Evolutionary conservation across 352 stramenopile species (phyloP).

Genomic region (Plasmopara muralis): DNA sequence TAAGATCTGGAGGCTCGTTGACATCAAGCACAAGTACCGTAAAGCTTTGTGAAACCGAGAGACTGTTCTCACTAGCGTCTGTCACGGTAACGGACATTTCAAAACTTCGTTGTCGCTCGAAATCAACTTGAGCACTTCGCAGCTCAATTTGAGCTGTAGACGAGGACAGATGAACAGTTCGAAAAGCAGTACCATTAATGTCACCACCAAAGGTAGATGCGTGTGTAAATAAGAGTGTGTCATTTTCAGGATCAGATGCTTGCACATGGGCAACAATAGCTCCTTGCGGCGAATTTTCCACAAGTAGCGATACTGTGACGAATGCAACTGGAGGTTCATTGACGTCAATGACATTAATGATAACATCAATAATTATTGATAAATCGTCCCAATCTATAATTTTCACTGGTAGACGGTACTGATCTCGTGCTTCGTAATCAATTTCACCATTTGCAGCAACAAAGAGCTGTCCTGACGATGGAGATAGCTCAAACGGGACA

Average conservation of each 20-base stretch:
- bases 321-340: slow-evolving; percentile 13
- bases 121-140: slow-evolving; percentile 29
- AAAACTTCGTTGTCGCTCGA: slow-evolving; percentile 30
- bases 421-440: slow-evolving; percentile 12
- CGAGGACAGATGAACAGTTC: slow-evolving; percentile 28
- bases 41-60: slow-evolving; percentile 21
- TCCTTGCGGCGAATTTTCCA: slow-evolving; percentile 36
- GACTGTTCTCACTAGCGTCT: slow-evolving; percentile 20
- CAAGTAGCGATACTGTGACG: slow-evolving; percentile 14
- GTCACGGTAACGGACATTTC: slow-evolving; percentile 33
- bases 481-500: slow-evolving; percentile 11
- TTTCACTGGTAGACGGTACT: slow-evolving; percentile 11
- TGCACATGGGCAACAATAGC: slow-evolving; percentile 32
- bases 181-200: slow-evolving; percentile 24
- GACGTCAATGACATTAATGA: slow-evolving; percentile 20
- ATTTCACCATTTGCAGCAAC: slow-evolving; percentile 14
- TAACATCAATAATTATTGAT: slow-evolving; percentile 7
- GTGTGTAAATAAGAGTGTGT: slow-evolving; percentile 33
- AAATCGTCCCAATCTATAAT: slow-evolving; percentile 17
- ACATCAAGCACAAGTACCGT: slow-evolving; percentile 9
- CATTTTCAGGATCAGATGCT: slow-evolving; percentile 47
- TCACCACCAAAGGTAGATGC: slow-evolving; percentile 21
- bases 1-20: slow-evolving; percentile 17
- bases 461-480: slow-evolving; percentile 12
- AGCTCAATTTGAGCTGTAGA: slow-evolving; percentile 42